phyloP scores from a whole-genome alignment of 2,329 filamentous ascomycete species.

The Pseudogymnoascus sp. region DNA sequence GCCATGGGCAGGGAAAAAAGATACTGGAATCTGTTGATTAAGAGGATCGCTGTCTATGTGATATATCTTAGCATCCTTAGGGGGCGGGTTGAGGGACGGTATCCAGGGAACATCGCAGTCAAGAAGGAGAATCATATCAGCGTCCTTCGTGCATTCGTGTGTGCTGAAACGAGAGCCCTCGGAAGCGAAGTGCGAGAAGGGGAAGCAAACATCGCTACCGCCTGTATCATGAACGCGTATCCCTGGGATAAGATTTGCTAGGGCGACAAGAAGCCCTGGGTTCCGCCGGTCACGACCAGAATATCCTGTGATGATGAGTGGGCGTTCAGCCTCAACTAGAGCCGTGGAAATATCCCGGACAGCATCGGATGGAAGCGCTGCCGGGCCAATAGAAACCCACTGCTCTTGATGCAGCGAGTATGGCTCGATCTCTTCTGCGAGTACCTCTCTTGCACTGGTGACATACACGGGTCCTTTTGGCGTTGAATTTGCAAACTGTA shows the following conservation, averaged over 20 bases:
- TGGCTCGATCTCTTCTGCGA: constrained; percentile 75
- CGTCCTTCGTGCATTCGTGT: constrained; percentile 44
- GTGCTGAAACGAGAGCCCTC: constrained; percentile 48
- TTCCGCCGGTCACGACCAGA: constrained; percentile 34
- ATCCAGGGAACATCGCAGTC: constrained; percentile 67
- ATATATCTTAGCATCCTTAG: constrained; percentile 46
- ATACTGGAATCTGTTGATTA: constrained; percentile 52
- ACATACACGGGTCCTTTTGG: constrained; percentile 77
- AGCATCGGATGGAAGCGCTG: constrained; percentile 28
- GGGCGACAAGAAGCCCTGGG: constrained; percentile 32
- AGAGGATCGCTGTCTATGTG: constrained; percentile 61
- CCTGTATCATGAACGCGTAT: constrained; percentile 43
- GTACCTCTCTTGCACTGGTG: constrained; percentile 67
- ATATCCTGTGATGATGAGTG: constrained; percentile 42
- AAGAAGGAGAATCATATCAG: constrained; percentile 57
- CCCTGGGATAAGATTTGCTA: constrained; percentile 39
- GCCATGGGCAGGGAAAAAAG: constrained; percentile 45
- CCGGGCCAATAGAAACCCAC: constrained; percentile 39
- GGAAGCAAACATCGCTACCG: constrained; percentile 41
- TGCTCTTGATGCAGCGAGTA: constrained; percentile 59
- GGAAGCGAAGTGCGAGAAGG: constrained; percentile 29
- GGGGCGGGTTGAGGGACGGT: constrained; percentile 52
- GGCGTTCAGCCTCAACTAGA: constrained; percentile 38
- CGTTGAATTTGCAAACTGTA: constrained; percentile 71
- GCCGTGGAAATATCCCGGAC: constrained; percentile 35